Percentiles rank a stretch among this genome's conserved stretches.
phyloP scores from a whole-genome alignment of 345 rosid genomes.

The Salix purpurea region DNA sequence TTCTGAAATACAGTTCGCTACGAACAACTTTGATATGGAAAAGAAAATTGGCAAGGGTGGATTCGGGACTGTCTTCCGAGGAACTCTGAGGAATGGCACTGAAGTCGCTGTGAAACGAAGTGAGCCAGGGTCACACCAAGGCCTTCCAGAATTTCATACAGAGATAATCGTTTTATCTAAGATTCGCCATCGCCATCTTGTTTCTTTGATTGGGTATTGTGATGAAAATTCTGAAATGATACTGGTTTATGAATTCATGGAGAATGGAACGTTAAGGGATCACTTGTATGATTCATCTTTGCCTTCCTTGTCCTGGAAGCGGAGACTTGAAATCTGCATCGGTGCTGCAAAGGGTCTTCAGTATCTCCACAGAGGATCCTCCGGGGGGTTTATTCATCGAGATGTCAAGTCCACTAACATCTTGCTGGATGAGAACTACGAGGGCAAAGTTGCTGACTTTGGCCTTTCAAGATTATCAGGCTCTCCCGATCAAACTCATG shows the following conservation, averaged over 20 bases:
- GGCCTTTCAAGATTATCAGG: conserved; percentile 48
- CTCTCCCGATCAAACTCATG: conserved; percentile 28
- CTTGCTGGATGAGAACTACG: conserved; percentile 37
- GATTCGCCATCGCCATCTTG: conserved; percentile 61
- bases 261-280: conserved; percentile 47
- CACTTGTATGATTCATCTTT: conserved; percentile 37
- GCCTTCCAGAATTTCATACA: conserved; percentile 45
- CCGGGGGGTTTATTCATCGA: conserved; percentile 49
- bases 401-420: conserved; percentile 63
- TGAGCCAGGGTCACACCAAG: conserved; percentile 45
- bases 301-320: conserved; percentile 45
- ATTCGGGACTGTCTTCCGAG: conserved; percentile 43
- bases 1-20: conserved; percentile 38
- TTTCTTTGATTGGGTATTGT: conserved; percentile 67
- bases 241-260: conserved; percentile 57
- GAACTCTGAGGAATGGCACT: conserved; percentile 32
- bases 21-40: conserved; percentile 36
- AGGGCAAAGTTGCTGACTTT: conserved; percentile 59
- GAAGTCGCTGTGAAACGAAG: conserved; percentile 52
- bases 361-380: conserved; percentile 45
- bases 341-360: conserved; percentile 52
- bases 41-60: conserved; percentile 44
- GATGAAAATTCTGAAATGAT: conserved; percentile 55
- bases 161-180: conserved; percentile 56
- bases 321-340: conserved; percentile 56